Conservation (phyloP, 257 asterid species). For the Phtheirospermum japonicum region DNA sequence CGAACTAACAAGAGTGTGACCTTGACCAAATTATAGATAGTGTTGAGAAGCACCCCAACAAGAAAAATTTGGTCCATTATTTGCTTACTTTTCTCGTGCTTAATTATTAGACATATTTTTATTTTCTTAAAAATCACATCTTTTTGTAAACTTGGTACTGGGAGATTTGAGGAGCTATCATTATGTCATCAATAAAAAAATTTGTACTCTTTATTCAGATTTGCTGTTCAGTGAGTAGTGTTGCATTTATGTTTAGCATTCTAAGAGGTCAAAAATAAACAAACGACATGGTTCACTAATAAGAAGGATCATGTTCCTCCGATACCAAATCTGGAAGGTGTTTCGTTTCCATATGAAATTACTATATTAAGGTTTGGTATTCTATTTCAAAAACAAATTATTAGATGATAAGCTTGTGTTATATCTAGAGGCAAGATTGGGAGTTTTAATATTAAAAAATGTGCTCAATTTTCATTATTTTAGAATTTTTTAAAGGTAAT, state of each 20-base stretch:
- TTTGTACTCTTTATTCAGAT: constrained; percentile 15
- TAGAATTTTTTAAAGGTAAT: too few relatives aligned
- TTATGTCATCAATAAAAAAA: too few relatives aligned
- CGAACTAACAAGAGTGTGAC: constrained; percentile 86
- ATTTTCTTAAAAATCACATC: neutral
- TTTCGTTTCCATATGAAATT: constrained; percentile 86
- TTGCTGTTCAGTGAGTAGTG: constrained; percentile 23
- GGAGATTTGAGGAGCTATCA: too few relatives aligned
- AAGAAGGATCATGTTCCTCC: constrained; percentile 95
- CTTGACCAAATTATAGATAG: constrained; percentile 79
- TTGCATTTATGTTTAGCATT: constrained; percentile 83
- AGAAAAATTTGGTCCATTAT: constrained; percentile 90
- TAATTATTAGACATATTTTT: constrained; percentile 9
- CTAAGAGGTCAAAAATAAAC: constrained; percentile 85
- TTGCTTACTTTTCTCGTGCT: too few relatives aligned
- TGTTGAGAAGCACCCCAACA: constrained; percentile 94
- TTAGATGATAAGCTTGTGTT: too few relatives aligned
- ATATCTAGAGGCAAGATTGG: too few relatives aligned
- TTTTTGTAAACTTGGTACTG: too few relatives aligned
- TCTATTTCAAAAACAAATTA: neutral
- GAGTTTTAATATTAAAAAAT: too few relatives aligned
- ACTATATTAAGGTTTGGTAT: constrained; percentile 73
- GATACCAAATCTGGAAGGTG: constrained; percentile 76
- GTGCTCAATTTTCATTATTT: too few relatives aligned
- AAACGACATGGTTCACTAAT: constrained; percentile 84